phyloP scores from a whole-genome alignment of 768 basidiomycete species.

The Trichaptum fuscoviolaceum region DNA sequence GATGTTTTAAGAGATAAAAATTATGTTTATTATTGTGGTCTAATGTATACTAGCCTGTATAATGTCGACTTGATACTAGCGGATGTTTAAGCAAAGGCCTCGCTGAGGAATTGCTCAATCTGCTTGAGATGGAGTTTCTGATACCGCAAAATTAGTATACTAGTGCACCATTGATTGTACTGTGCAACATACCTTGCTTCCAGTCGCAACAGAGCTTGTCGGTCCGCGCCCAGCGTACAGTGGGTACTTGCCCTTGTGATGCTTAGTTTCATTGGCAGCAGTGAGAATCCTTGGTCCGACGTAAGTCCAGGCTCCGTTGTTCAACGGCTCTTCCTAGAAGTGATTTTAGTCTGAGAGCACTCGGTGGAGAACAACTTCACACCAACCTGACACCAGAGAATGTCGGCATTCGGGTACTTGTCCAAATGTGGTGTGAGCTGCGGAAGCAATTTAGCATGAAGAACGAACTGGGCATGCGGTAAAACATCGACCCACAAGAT shows the following conservation, averaged over 20 bases:
- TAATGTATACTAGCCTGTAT: not conserved
- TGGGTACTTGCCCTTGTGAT: conserved; percentile 90
- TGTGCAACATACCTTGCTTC: conserved; percentile 63
- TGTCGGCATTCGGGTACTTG: conserved; percentile 90
- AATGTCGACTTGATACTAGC: not conserved
- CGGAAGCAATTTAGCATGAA: conserved; percentile 12
- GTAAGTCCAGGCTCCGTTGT: conserved; percentile 97
- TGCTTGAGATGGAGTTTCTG: conserved; percentile 88
- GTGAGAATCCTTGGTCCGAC: conserved; percentile 91
- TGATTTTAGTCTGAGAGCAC: conserved; percentile 8
- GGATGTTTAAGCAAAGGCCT: conserved; percentile 41
- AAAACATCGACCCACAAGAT: conserved; percentile 51
- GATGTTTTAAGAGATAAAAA: not conserved
- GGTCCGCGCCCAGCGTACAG: conserved; percentile 90
- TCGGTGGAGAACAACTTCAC: not conserved
- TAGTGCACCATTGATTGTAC: conserved; percentile 3
- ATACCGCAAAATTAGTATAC: conserved; percentile 11
- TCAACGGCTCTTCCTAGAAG: conserved; percentile 82
- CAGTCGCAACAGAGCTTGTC: conserved; percentile 87
- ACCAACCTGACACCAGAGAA: conserved; percentile 85
- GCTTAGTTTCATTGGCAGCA: conserved; percentile 82
- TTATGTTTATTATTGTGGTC: not conserved
- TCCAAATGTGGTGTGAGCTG: conserved; percentile 92
- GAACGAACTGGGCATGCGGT: not conserved
- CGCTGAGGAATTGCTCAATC: conserved; percentile 65